Base-by-base conservation (phyloP, 2,329 filamentous ascomycete genomes). In the Chrysosporium queenslandicum region DNA sequence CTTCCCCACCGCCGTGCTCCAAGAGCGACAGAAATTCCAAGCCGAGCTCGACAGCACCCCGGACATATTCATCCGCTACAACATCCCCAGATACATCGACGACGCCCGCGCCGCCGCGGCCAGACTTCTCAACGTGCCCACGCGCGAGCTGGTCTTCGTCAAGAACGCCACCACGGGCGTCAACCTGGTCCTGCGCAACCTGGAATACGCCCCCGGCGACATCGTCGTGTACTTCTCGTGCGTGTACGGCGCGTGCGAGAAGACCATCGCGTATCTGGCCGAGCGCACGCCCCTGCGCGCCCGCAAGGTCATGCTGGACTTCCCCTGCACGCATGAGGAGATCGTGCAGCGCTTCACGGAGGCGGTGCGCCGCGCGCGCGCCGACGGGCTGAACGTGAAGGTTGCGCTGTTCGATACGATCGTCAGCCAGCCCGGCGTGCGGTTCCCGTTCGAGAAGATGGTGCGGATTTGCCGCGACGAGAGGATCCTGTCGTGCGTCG, bases 401-500 rank as follows among this genome's bases (percentile, higher is more conserved):
- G 60, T 90, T 8, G 86, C 83, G 16, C 63, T 91, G 14, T 92
- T 91, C 60, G 91, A 97, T 65, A 83, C 83, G 0, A 81, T 96
- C 6, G 82, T 84, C 7, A 88, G 85, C 25, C 73, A 85, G 20
- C 91, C 91, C 0, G 90, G 87, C 0, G 77, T 94, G 0, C 72
- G 82, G 1, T 81, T 95, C 60, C 91, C 91, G 0, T 95, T 86
- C 68, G 82, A 90, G 64, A 68, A 66, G 1, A 69, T 95, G 53
- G 76, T 78, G 1, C 65, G 68, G 6, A 74, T 78, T 0, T 95
- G 89, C 65, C 77, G 75, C 41, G 77, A 83, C 53, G 72, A 83
- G 21, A 80, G 78, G 0, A 71, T 96, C 2, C 64, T 91, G 50
- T 89, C 84, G 60, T 72, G 87, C 18, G 74, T 96, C 34, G 91